These are phyloP conservation scores for Benincasa hispida DNA, from an alignment of 306 rosid genomes.

Conservation along the genomic window DNA sequence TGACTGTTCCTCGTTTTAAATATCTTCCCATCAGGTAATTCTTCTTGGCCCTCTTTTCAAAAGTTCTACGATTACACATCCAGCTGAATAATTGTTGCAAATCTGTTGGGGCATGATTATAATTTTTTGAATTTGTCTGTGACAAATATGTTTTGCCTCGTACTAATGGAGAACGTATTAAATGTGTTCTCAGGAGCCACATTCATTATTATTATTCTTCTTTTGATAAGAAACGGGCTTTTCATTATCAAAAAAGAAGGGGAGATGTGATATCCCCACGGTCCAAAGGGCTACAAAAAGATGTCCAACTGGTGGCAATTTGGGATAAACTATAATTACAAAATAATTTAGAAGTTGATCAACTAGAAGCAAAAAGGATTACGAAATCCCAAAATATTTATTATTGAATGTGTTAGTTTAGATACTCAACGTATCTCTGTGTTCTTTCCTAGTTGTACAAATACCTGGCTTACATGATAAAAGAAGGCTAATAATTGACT, in stretches of 20 bases:
- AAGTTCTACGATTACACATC: background rate
- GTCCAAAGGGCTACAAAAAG: too few species aligned
- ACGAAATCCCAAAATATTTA: background rate
- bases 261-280: too few species aligned
- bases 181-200: background rate
- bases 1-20: slow-evolving; percentile 91
- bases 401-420: background rate
- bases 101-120: background rate
- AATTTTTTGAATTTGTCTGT: background rate
- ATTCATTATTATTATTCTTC: background rate
- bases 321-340: too few species aligned
- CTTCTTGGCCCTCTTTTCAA: background rate
- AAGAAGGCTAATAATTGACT: background rate
- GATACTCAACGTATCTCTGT: background rate
- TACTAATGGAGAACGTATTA: background rate
- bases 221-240: too few species aligned
- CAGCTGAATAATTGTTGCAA: background rate
- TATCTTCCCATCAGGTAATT: slow-evolving; percentile 96
- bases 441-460: background rate
- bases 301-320: too few species aligned
- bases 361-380: too few species aligned
- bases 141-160: background rate
- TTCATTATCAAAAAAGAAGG: too few species aligned
- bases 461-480: background rate
- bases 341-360: too few species aligned